Percentiles rank a stretch among this genome's conserved stretches.
These are phyloP conservation scores for Penicillium crystallinum DNA, from an alignment of 495 filamentous ascomycete species.

Conservation along the genomic window DNA sequence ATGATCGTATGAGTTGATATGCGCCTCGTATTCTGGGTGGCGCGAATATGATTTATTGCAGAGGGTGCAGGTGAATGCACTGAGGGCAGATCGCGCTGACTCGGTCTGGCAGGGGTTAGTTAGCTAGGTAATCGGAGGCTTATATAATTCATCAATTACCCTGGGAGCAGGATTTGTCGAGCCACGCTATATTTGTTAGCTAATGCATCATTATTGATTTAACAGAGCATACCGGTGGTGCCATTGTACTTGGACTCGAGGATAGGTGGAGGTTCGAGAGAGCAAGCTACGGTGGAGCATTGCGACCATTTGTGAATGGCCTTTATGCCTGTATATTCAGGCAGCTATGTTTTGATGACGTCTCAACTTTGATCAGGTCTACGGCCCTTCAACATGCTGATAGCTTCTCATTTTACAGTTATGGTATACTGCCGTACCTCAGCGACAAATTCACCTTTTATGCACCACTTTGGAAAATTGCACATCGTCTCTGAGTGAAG, in stretches of 20 bases:
- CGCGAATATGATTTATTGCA: conserved; percentile 59
- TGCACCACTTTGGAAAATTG: too few relatives aligned
- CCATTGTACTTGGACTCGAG: conserved; percentile 1
- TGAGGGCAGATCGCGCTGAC: conserved; percentile 80
- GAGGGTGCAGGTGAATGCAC: conserved; percentile 74
- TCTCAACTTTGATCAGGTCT: too few relatives aligned
- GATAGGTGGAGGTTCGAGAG: not conserved
- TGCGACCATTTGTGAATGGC: not conserved
- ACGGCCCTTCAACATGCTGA: too few relatives aligned
- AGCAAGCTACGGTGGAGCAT: not conserved
- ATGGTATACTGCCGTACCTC: too few relatives aligned
- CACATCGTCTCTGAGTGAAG: too few relatives aligned
- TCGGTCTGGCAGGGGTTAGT: conserved; percentile 55
- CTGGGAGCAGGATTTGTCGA: conserved; percentile 50
- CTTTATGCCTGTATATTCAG: not conserved
- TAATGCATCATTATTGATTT: not conserved
- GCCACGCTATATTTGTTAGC: conserved; percentile 27
- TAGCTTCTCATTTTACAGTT: too few relatives aligned
- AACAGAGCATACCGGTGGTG: conserved; percentile 8
- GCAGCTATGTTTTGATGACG: conserved; percentile 13
- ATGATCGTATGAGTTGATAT: conserved; percentile 58
- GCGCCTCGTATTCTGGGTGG: conserved; percentile 58
- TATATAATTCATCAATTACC: conserved; percentile 16
- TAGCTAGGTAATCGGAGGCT: not conserved
- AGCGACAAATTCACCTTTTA: too few relatives aligned